These are phyloP conservation scores for Colletotrichum trifolii DNA, from an alignment of 2,329 filamentous ascomycete species.

Conservation along the genomic window DNA sequence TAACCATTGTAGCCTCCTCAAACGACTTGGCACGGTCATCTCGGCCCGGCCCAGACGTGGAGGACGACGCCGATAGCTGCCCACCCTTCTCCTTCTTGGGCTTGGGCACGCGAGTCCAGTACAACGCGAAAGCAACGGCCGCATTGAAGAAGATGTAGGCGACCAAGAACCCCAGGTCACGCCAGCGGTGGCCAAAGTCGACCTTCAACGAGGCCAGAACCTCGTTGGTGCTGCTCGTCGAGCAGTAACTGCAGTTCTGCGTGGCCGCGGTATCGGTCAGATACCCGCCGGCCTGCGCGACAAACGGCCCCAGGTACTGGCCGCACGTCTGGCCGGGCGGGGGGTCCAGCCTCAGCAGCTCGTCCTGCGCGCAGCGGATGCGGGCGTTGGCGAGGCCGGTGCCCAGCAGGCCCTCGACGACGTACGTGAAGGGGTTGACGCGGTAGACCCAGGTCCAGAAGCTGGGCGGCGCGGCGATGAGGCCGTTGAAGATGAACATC, in stretches of 20 bases:
- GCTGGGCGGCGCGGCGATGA: conserved; percentile 76
- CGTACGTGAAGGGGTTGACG: conserved; percentile 79
- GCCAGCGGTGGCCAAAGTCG: conserved; percentile 62
- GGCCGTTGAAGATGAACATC: conserved; percentile 76
- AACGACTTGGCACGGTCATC: neutral
- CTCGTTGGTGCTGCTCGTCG: conserved; percentile 28
- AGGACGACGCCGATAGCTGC: neutral
- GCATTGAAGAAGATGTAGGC: conserved; percentile 67
- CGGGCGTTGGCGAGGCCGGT: conserved; percentile 70
- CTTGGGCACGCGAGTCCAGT: conserved; percentile 63
- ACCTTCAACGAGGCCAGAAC: conserved; percentile 47
- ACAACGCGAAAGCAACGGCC: conserved; percentile 61
- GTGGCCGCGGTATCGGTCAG: conserved; percentile 55
- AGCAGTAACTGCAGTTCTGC: conserved; percentile 23
- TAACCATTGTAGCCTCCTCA: too few species aligned
- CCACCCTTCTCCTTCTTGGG: conserved; percentile 40
- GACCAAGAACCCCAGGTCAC: conserved; percentile 67
- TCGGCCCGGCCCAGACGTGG: neutral
- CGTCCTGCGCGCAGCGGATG: conserved; percentile 72
- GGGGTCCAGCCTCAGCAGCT: conserved; percentile 72
- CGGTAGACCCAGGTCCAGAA: conserved; percentile 86
- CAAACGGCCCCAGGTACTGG: conserved; percentile 63
- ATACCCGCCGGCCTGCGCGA: conserved; percentile 58
- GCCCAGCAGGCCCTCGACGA: conserved; percentile 74
- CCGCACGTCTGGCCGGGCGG: conserved; percentile 63